phyloP scores from a whole-genome alignment of 768 basidiomycete genomes.

The Trametopsis cervina region DNA sequence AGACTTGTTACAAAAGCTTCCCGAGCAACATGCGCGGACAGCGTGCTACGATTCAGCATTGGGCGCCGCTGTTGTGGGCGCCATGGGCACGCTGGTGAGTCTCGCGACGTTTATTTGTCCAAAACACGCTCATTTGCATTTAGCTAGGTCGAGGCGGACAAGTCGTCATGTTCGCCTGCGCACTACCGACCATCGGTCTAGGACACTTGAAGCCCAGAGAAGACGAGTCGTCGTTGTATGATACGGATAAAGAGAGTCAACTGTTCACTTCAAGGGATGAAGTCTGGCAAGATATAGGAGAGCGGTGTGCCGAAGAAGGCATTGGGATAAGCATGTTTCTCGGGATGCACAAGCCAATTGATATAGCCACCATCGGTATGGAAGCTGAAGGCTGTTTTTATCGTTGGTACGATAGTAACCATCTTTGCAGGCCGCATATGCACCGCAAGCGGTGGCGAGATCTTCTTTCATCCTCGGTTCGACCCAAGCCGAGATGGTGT shows the following conservation, averaged over 20 bases:
- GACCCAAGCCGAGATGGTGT: conserved; percentile 57
- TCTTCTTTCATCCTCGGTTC: conserved; percentile 93
- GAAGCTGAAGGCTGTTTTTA: conserved; percentile 12
- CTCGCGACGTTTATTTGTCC: conserved; percentile 1
- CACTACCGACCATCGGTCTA: conserved; percentile 61
- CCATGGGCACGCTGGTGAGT: conserved; percentile 48
- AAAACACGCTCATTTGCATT: conserved; percentile 18
- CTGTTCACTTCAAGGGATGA: conserved; percentile 76
- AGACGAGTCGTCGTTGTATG: conserved; percentile 62
- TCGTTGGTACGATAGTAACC: conserved; percentile 4
- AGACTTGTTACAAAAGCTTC: conserved; percentile 56
- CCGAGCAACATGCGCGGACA: conserved; percentile 49
- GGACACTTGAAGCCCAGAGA: conserved; percentile 56
- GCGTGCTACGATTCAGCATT: conserved; percentile 53
- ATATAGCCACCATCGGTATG: conserved; percentile 79
- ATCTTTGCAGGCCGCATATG: conserved; percentile 48
- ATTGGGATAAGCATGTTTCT: conserved; percentile 89
- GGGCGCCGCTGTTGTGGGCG: conserved; percentile 69
- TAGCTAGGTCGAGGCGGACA: conserved; percentile 73
- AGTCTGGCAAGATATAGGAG: conserved; percentile 76
- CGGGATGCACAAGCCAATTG: conserved; percentile 71
- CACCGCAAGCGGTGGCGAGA: conserved; percentile 78
- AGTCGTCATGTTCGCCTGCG: conserved; percentile 62
- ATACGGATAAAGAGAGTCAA: conserved; percentile 79
- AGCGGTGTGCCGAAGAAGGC: conserved; percentile 85